Evolutionary conservation across 768 basidiomycete species (phyloP), one percentile per base, ranked within the genome.

Genomic region (Mycena polygramma): DNA sequence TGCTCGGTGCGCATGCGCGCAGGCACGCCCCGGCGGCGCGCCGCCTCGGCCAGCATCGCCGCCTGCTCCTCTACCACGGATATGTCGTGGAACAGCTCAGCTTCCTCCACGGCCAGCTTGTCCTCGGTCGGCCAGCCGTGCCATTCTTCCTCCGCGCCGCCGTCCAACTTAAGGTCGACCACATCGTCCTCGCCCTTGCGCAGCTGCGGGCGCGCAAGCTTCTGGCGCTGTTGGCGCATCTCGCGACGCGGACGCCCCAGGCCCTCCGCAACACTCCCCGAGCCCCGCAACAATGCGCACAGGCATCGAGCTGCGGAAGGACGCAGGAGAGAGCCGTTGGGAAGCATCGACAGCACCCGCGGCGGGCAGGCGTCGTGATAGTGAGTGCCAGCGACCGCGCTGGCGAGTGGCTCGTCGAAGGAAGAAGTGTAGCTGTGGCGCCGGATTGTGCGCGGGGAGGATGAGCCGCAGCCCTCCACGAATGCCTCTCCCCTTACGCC

Each of bases 381-480:
- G 39, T 95, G 83, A 14, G 86, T 87, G 2, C 87, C 89, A 1
- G 88, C 77, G 66, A 97, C 87, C 0, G 95, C 95, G 0, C 87
- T 90, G 1, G 92, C 90, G 36, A 96, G 84, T 0, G 94, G 93
- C 73, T 92, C 93, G 75, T 95, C 93, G 70, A 95, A 92, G 0
- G 92, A 91, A 0, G 90, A 86, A 0, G 78, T 78, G 14, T 82
- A 83, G 17, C 83, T 58, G 19, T 63, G 71, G 11, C 61, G 62
- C 15, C 62, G 82, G 13, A 81, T 77, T 22, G 86, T 85, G 17
- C 80, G 83, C 4, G 85, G 80, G 0, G 81, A 73, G 19, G 85
- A 80, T n/a, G 60, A 9, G 14, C 46, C 66, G 67, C 83, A 84
- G 7, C 85, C 89, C 62, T 89, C 86, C 3, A 91, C 82, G 69